These are phyloP conservation scores for Aureobasidium namibiae DNA, from an alignment of 2,329 filamentous ascomycete genomes.

Conservation along the genomic window DNA sequence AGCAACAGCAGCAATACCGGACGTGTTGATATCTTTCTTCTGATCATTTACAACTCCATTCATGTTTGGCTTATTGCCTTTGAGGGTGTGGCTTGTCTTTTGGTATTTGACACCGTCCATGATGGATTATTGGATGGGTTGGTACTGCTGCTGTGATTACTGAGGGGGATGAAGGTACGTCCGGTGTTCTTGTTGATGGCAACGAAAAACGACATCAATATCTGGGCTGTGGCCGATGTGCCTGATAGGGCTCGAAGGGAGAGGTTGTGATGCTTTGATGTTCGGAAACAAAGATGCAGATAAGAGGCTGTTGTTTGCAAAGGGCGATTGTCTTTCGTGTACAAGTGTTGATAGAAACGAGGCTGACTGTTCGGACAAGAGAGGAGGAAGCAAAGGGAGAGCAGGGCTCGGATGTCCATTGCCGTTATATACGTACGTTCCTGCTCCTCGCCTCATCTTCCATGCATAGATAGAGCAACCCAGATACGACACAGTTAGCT, in stretches of 20 bases:
- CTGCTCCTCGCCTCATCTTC: not conserved
- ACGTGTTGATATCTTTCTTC: not conserved
- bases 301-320: not conserved
- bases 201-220: slow-evolving; percentile 28
- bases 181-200: slow-evolving; percentile 38
- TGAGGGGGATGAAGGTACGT: slow-evolving; percentile 38
- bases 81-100: slow-evolving; percentile 17
- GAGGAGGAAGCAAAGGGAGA: not conserved
- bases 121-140: slow-evolving; percentile 32
- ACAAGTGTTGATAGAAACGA: not conserved
- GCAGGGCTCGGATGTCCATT: not conserved
- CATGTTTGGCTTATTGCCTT: slow-evolving; percentile 29
- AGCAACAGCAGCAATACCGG: slow-evolving; percentile 3
- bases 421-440: slow-evolving; percentile 8
- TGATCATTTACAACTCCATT: slow-evolving; percentile 18
- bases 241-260: not conserved
- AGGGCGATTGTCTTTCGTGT: not conserved
- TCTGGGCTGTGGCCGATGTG: not conserved
- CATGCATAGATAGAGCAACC: slow-evolving; percentile 8
- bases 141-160: slow-evolving; percentile 31
- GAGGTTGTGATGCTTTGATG: not conserved
- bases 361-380: not conserved
- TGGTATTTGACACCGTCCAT: slow-evolving; percentile 36
- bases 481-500: slow-evolving; percentile 2
- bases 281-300: not conserved